A percentile compares a stretch with the other conserved stretches of the same genome.
These are phyloP conservation scores for Magnolia changhungtana DNA, from an alignment of 164 flowering plant species.

Conservation along the genomic window DNA sequence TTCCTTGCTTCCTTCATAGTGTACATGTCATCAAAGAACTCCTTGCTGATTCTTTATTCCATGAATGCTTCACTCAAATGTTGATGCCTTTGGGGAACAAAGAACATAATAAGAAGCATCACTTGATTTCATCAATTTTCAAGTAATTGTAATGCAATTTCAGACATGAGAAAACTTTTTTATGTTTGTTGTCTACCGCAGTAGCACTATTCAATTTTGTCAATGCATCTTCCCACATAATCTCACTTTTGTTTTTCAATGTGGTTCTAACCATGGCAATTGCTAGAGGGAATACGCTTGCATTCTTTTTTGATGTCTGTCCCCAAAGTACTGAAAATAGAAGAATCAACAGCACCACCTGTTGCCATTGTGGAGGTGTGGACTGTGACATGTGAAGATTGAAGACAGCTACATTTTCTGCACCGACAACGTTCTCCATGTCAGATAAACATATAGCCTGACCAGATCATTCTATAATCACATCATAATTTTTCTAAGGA, in stretches of 20 bases:
- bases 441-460: too few relatives aligned
- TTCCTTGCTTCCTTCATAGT: slow-evolving; percentile 13
- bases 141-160: slow-evolving; percentile 17
- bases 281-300: slow-evolving; percentile 23
- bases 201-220: slow-evolving; percentile 3
- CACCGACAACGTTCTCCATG: too few relatives aligned
- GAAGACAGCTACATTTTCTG: too few relatives aligned
- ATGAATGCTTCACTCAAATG: slow-evolving; percentile 1
- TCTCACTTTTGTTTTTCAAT: slow-evolving; percentile 1
- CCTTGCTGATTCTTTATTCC: slow-evolving; percentile 10
- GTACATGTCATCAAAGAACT: slow-evolving; percentile 1
- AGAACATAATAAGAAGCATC: slow-evolving; percentile 19
- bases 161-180: slow-evolving; percentile 13
- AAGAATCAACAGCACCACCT: slow-evolving; percentile 8
- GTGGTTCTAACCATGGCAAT: slow-evolving; percentile 18
- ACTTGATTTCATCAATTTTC: slow-evolving; percentile 14
- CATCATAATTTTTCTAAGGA: too few relatives aligned
- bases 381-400: too few relatives aligned
- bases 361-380: slow-evolving; percentile 6
- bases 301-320: slow-evolving; percentile 19
- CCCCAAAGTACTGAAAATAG: background rate
- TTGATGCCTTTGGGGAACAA: slow-evolving; percentile 11
- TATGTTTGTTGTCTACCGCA: slow-evolving; percentile 5
- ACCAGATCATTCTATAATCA: too few relatives aligned
- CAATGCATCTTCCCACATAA: slow-evolving; percentile 14